Percentiles rank a stretch among this genome's conserved stretches.
Evolutionary conservation across 805 yeast species (phyloP).

Genomic region (Yarrowia phangngaensis): DNA sequence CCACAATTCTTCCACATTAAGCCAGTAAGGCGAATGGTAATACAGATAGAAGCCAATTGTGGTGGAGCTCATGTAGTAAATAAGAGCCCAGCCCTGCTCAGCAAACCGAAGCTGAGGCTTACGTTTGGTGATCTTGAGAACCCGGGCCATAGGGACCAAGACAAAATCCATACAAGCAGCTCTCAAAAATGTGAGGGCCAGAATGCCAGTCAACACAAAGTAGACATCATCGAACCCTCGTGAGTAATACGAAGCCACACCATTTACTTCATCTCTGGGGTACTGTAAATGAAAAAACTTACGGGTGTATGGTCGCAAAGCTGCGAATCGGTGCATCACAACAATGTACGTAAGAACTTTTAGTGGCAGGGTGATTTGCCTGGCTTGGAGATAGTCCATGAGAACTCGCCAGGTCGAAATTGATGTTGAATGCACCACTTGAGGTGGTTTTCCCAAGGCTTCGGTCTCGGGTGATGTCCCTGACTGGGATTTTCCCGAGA

Average conservation of each 20-base stretch:
- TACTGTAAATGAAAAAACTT: constrained; percentile 47
- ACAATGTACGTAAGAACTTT: constrained; percentile 32
- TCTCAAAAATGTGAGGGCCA: constrained; percentile 56
- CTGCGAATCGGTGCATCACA: constrained; percentile 35
- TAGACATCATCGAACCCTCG: constrained; percentile 32
- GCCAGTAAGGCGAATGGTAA: constrained; percentile 54
- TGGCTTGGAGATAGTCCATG: constrained; percentile 17
- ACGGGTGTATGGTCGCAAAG: constrained; percentile 35
- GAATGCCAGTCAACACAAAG: constrained; percentile 51
- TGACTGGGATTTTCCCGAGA: too few relatives aligned
- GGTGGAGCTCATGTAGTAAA: constrained; percentile 58
- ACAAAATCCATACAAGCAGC: constrained; percentile 56
- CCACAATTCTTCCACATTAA: constrained; percentile 57
- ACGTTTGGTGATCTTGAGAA: constrained; percentile 44
- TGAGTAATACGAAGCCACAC: constrained; percentile 25
- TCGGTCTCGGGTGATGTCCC: too few relatives aligned
- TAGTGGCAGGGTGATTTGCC: constrained; percentile 19
- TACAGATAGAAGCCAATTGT: constrained; percentile 57
- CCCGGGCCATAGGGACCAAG: constrained; percentile 54
- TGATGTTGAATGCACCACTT: too few relatives aligned
- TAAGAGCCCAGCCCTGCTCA: constrained; percentile 78
- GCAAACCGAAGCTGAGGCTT: constrained; percentile 66
- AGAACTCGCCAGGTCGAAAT: constrained; percentile 12
- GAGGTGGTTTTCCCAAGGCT: too few relatives aligned
- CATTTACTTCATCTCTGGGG: constrained; percentile 30